These are phyloP conservation scores for Colletotrichum falcatum DNA, from an alignment of 2,329 filamentous ascomycete species.

Conservation along the genomic window DNA sequence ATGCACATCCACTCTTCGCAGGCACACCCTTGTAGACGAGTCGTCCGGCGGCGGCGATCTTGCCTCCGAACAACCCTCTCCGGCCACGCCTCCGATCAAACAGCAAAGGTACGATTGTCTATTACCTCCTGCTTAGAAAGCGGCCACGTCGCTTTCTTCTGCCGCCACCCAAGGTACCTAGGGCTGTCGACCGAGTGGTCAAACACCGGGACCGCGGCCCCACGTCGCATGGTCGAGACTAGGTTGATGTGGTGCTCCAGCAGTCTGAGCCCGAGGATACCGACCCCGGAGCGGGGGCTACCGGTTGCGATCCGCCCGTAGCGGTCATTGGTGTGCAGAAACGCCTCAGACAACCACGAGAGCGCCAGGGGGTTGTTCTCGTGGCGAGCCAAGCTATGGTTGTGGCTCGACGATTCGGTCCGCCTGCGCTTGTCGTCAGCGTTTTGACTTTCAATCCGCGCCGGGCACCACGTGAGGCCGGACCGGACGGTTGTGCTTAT, in stretches of 20 bases:
- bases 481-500: constrained; percentile 10
- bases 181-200: constrained; percentile 27
- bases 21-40: constrained; percentile 24
- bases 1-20: constrained; percentile 1
- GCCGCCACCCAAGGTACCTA: constrained; percentile 45
- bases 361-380: background rate
- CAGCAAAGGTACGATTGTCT: constrained; percentile 27
- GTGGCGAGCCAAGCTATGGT: constrained; percentile 40
- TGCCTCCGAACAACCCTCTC: background rate
- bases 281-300: constrained; percentile 44
- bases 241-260: constrained; percentile 48
- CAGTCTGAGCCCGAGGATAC: constrained; percentile 46
- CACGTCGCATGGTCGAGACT: constrained; percentile 44
- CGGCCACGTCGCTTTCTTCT: constrained; percentile 50
- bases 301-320: constrained; percentile 49
- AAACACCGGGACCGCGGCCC: constrained; percentile 47
- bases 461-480: background rate
- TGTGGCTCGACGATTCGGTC: constrained; percentile 43
- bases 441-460: background rate
- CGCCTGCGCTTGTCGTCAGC: constrained; percentile 17
- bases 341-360: constrained; percentile 32
- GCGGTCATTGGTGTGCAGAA: constrained; percentile 41
- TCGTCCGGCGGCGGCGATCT: constrained; percentile 20
- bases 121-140: constrained; percentile 44
- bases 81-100: constrained; percentile 8